These are phyloP conservation scores for Priceomyces carsonii DNA, from an alignment of 805 yeast genomes.

Conservation along the genomic window DNA sequence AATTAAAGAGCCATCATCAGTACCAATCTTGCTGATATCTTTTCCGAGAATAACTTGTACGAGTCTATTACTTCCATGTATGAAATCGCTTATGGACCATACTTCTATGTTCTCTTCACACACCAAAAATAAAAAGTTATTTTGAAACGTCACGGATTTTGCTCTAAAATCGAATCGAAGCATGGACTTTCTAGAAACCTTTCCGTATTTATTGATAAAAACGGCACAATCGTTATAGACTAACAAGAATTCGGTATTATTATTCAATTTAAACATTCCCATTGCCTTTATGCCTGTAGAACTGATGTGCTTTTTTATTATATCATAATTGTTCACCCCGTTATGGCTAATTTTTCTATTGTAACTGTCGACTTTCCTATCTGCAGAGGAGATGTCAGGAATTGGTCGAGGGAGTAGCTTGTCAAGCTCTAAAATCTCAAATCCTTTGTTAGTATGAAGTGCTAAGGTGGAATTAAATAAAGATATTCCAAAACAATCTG, in stretches of 20 bases:
- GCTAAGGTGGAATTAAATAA: slow-evolving; percentile 67
- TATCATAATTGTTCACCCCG: slow-evolving; percentile 23
- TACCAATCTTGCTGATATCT: slow-evolving; percentile 44
- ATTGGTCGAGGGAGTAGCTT: slow-evolving; percentile 56
- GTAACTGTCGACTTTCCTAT: slow-evolving; percentile 31
- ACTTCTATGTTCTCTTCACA: slow-evolving; percentile 72
- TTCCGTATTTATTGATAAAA: slow-evolving; percentile 60
- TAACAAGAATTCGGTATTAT: slow-evolving; percentile 53
- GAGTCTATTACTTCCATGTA: slow-evolving; percentile 46
- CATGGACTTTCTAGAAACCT: slow-evolving; percentile 44
- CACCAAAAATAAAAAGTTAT: slow-evolving; percentile 43
- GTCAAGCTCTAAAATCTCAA: slow-evolving; percentile 63
- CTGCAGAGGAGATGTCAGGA: slow-evolving; percentile 48
- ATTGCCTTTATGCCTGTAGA: slow-evolving; percentile 50
- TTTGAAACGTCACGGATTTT: slow-evolving; percentile 30
- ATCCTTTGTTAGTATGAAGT: slow-evolving; percentile 65
- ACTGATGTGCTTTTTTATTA: slow-evolving; percentile 40
- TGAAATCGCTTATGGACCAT: slow-evolving; percentile 54
- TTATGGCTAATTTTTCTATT: slow-evolving; percentile 18
- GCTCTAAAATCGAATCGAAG: slow-evolving; percentile 46
- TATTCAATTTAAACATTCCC: slow-evolving; percentile 62
- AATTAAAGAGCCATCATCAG: slow-evolving; percentile 17
- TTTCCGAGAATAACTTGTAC: slow-evolving; percentile 74
- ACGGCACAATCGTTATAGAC: slow-evolving; percentile 74
- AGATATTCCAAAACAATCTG: slow-evolving; percentile 61